Evolutionary conservation across 768 basidiomycete species (phyloP).

Genomic region (Hemileccinum impolitum): DNA sequence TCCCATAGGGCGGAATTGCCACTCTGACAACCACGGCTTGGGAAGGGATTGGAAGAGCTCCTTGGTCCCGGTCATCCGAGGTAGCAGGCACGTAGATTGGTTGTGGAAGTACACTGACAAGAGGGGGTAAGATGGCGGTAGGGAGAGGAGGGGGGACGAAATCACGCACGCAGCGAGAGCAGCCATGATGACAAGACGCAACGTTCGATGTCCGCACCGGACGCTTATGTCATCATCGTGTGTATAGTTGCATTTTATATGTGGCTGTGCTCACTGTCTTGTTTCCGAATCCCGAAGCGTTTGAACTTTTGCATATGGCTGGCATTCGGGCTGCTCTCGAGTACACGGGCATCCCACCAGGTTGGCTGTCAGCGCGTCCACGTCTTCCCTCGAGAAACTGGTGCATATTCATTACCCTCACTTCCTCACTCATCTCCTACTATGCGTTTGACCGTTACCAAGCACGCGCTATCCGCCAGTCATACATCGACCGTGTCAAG

Average conservation of each 20-base stretch:
- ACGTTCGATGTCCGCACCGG: conserved; percentile 9
- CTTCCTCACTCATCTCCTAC: conserved; percentile 63
- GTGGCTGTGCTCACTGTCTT: conserved; percentile 22
- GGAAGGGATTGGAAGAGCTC: conserved; percentile 28
- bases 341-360: conserved; percentile 66
- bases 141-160: background rate
- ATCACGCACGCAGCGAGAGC: conserved; percentile 73
- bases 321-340: conserved; percentile 61
- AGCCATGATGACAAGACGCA: conserved; percentile 41
- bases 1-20: conserved; percentile 79
- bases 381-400: conserved; percentile 89
- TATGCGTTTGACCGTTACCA: conserved; percentile 86
- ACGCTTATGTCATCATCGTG: conserved; percentile 20
- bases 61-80: conserved; percentile 63
- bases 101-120: conserved; percentile 60
- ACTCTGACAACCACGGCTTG: conserved; percentile 47
- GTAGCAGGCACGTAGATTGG: conserved; percentile 53
- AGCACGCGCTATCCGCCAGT: conserved; percentile 72
- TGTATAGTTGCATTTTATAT: conserved; percentile 22
- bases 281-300: conserved; percentile 21
- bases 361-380: conserved; percentile 82
- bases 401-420: conserved; percentile 85
- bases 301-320: conserved; percentile 24
- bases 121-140: conserved; percentile 1
- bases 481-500: conserved; percentile 78